These are phyloP conservation scores for Trypanosoma boissoni DNA, from an alignment of 208 protist genomes.

Conservation along the genomic window DNA sequence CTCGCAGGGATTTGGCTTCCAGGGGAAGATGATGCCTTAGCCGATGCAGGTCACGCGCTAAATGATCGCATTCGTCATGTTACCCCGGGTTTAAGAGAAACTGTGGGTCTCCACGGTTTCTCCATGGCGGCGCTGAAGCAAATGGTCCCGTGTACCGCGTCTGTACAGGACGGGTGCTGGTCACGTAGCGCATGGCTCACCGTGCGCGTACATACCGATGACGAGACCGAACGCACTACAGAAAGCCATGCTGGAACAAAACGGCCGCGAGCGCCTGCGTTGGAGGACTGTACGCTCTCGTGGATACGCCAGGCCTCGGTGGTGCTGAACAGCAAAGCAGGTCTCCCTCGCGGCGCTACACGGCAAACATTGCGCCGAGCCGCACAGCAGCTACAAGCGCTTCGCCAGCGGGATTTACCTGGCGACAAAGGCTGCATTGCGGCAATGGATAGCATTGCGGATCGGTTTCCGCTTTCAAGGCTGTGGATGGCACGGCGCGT, in stretches of 20 bases:
- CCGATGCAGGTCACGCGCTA: not conserved
- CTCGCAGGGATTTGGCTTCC: constrained; percentile 40
- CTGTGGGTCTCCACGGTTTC: constrained; percentile 19
- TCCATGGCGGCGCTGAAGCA: constrained; percentile 3
- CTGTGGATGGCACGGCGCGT: constrained; percentile 49
- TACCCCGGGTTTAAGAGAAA: not conserved
- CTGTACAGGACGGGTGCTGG: constrained; percentile 12
- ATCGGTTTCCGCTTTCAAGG: constrained; percentile 45
- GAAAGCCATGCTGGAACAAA: constrained; percentile 8
- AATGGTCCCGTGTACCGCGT: not conserved
- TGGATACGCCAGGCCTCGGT: constrained; percentile 12
- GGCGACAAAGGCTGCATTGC: not conserved
- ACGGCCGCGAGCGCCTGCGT: not conserved
- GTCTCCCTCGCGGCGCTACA: constrained; percentile 56
- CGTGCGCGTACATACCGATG: too few relatives aligned
- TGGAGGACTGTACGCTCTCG: not conserved
- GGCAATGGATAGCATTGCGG: constrained; percentile 2
- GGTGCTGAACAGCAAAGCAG: constrained; percentile 72
- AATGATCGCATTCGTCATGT: constrained; percentile 19
- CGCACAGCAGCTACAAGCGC: constrained; percentile 7
- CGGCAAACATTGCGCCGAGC: constrained; percentile 9
- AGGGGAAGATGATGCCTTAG: not conserved
- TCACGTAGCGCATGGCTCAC: constrained; percentile 25
- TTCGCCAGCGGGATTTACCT: not conserved
- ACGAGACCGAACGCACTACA: too few relatives aligned